Evolutionary conservation across 495 filamentous ascomycete species (phyloP).

Genomic region (Eremomyces bilateralis): DNA sequence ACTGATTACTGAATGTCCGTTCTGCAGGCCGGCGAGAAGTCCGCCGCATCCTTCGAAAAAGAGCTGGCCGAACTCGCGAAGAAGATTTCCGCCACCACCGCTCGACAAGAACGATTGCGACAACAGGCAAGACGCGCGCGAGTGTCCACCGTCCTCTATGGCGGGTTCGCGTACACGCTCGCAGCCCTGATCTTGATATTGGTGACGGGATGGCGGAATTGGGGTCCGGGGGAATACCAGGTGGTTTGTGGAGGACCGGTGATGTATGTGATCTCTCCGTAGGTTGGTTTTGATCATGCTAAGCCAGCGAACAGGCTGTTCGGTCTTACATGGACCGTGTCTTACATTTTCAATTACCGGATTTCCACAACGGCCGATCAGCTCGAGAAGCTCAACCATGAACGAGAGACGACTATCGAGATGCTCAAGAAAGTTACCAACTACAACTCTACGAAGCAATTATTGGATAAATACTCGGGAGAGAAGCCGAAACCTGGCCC

Average conservation of each 20-base stretch:
- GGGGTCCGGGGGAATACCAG: conserved; percentile 51
- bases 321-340: not conserved
- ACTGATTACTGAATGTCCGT: too few relatives aligned
- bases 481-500: conserved; percentile 6
- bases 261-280: conserved; percentile 28
- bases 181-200: conserved; percentile 58
- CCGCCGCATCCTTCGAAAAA: conserved; percentile 84
- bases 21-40: too few relatives aligned
- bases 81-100: conserved; percentile 53
- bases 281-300: not conserved
- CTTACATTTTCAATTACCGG: conserved; percentile 45
- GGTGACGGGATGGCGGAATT: conserved; percentile 67
- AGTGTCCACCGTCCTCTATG: conserved; percentile 74
- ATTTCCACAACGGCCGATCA: conserved; percentile 40
- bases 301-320: too few relatives aligned
- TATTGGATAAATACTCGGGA: conserved; percentile 77
- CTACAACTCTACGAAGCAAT: conserved; percentile 80
- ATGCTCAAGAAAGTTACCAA: conserved; percentile 86
- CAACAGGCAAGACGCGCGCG: conserved; percentile 55
- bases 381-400: conserved; percentile 51
- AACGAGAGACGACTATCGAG: conserved; percentile 71
- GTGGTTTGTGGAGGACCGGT: conserved; percentile 61
- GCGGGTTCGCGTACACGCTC: conserved; percentile 72
- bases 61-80: conserved; percentile 54
- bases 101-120: conserved; percentile 48